Base-by-base conservation (phyloP, 164 flowering plant genomes). In the Santalum album region DNA sequence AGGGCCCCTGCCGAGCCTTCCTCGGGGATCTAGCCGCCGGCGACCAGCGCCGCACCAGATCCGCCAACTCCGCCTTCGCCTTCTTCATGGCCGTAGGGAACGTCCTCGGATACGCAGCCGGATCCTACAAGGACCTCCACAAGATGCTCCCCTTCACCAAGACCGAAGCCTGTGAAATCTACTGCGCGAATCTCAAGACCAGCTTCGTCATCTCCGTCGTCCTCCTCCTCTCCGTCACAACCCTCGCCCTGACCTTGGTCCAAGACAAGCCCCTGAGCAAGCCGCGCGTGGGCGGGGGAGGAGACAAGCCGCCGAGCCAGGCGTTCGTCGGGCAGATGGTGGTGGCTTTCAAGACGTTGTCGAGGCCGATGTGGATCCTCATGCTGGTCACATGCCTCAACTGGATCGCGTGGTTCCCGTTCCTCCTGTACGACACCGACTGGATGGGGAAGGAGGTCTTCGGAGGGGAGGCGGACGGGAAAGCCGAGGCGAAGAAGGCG, bases 361-460 rank as follows among this genome's bases (percentile, higher is more conserved):
- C 70, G 12, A 70, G 56, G 36, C 78, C 90, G 0, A 85, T 87
- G 90, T 59, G 78, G 82, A 44, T 79, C 0, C 67, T 87, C 6
- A 49, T 83, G 15, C 5, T 81, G 23, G 92, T 87, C 56, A 87
- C 96, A 20, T 70, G 73, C 36, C 69, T 87, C 2, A 87, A 85
- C 44, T 85, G 92, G 96, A 56, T 87, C 17, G 96, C 81, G 1
- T 87, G 96, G 96, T 87, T 87, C 66, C 94, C 94, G 0, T 88
- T 81, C 64, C 29, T 86, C 47, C 47, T 80, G 24, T 80, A 64
- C 61, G 86, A 86, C 52, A 86, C 94, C 0, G 96, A 85, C 59
- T 87, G 96, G 96, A 81, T 86, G 88, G 94, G 94, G 46, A 65
- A 59, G 19, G 96, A 88, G 66, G 84, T 88, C 35, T 88, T 73